phyloP scores from a whole-genome alignment of 257 asterid genomes.

The Gentiana straminea region DNA sequence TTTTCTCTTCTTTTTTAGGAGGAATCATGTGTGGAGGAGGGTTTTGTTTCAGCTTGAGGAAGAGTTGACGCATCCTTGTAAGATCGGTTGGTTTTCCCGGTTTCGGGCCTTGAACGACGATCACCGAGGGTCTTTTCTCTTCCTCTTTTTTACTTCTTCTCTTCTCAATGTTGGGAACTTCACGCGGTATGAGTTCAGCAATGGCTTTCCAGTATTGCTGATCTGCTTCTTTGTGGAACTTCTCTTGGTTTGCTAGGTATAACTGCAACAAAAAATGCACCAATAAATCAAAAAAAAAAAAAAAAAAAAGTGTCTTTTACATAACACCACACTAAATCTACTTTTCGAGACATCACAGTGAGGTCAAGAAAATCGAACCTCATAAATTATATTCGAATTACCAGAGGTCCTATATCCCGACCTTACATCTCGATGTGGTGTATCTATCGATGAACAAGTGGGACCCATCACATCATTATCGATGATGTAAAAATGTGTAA shows the following conservation, averaged over 20 bases:
- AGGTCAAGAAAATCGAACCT: no score
- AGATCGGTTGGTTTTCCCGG: constrained; percentile 94
- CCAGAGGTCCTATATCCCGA: no score
- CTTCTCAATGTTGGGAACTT: constrained; percentile 77
- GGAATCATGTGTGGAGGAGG: constrained; percentile 94
- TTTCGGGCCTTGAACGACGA: constrained; percentile 84
- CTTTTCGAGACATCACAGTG: no score
- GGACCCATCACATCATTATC: no score
- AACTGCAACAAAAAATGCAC: constrained; percentile 28
- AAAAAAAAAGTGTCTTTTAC: no score
- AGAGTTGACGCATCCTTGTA: constrained; percentile 76
- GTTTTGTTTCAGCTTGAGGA: constrained; percentile 62
- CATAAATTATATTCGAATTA: no score
- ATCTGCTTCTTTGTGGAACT: constrained; percentile 88
- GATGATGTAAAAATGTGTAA: no score
- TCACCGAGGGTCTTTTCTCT: constrained; percentile 53
- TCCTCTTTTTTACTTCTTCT: constrained; percentile 67
- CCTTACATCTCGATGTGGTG: no score
- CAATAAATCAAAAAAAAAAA: no score
- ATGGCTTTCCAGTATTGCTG: constrained; percentile 81
- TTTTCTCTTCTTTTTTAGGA: constrained; percentile 30
- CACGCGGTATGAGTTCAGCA: constrained; percentile 79
- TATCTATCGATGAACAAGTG: no score
- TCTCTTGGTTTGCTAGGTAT: constrained; percentile 64
- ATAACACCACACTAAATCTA: no score